Evolutionary conservation across 768 basidiomycete species (phyloP).

Genomic region (Suillus placidus): DNA sequence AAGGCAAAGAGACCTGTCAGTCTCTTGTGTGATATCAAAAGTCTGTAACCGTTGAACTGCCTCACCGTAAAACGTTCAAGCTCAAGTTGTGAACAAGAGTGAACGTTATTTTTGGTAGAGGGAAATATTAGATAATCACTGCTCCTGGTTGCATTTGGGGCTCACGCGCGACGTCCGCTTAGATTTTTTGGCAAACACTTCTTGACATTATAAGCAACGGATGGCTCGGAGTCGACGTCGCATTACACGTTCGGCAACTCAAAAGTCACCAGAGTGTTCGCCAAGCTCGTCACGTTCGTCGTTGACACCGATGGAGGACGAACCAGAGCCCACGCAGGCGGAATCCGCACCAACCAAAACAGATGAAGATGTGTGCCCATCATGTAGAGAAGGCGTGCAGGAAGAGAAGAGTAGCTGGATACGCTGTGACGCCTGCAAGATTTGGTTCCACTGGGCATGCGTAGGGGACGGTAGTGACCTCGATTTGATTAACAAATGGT

Average conservation of each 20-base stretch:
- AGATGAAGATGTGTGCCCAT: conserved; percentile 49
- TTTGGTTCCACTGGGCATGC: conserved; percentile 86
- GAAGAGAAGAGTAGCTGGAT: conserved; percentile 78
- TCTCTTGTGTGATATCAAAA: background rate
- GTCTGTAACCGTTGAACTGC: background rate
- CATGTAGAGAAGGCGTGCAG: conserved; percentile 47
- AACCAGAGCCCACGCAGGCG: conserved; percentile 11
- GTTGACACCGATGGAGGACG: conserved; percentile 25
- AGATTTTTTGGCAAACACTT: conserved; percentile 14
- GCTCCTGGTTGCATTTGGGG: conserved; percentile 12
- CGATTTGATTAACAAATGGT: conserved; percentile 77
- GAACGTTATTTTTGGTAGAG: background rate
- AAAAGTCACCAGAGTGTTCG: conserved; percentile 39
- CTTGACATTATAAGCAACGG: conserved; percentile 13
- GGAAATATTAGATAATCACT: conserved; percentile 26
- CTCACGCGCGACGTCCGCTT: conserved; percentile 12
- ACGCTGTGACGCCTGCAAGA: conserved; percentile 77
- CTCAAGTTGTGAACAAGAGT: no score
- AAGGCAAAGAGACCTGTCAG: background rate
- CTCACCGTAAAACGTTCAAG: background rate
- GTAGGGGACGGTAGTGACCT: conserved; percentile 67
- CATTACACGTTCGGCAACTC: conserved; percentile 39
- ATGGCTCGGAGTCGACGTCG: conserved; percentile 53
- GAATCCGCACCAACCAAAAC: conserved; percentile 16
- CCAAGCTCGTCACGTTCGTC: conserved; percentile 34